A percentile compares a stretch with the other conserved stretches of the same genome.
Evolutionary conservation across 352 stramenopile species (phyloP).

Genomic region (Pilasporangium apinafurcum): DNA sequence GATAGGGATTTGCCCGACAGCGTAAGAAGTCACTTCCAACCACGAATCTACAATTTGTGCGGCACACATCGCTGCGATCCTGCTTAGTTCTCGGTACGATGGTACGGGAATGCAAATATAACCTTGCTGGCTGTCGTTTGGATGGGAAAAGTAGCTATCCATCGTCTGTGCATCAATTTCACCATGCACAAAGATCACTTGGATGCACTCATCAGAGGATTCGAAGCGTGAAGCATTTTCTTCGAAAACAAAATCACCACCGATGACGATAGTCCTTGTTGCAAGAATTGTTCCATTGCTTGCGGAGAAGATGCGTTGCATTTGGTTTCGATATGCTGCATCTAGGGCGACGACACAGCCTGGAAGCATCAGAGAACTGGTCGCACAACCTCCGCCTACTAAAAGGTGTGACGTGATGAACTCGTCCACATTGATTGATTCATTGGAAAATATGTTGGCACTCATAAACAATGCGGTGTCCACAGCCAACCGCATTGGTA

Average conservation of each 20-base stretch:
- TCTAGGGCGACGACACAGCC: background rate
- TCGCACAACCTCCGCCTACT: background rate
- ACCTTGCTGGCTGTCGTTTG: background rate
- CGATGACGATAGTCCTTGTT: background rate
- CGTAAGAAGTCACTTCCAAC: background rate
- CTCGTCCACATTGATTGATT: background rate
- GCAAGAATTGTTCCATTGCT: background rate
- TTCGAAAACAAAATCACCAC: slow-evolving; percentile 1
- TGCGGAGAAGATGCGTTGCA: background rate
- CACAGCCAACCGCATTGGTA: slow-evolving; percentile 7
- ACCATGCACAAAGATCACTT: slow-evolving; percentile 3
- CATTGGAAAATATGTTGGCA: background rate
- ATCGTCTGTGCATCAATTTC: slow-evolving; percentile 2
- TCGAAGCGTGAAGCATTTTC: background rate
- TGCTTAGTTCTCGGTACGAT: slow-evolving; percentile 1
- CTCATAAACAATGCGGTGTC: background rate
- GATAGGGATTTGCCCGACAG: background rate
- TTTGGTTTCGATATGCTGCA: background rate
- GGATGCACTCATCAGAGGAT: background rate
- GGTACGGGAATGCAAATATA: background rate
- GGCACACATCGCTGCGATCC: slow-evolving; percentile 1
- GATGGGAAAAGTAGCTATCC: background rate
- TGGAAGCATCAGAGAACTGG: slow-evolving; percentile 2
- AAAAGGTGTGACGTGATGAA: background rate
- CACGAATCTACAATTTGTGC: slow-evolving; percentile 7